These are phyloP conservation scores for Phaeosphaeriaceae sp. DNA, from an alignment of 2,329 filamentous ascomycete genomes.

Conservation along the genomic window DNA sequence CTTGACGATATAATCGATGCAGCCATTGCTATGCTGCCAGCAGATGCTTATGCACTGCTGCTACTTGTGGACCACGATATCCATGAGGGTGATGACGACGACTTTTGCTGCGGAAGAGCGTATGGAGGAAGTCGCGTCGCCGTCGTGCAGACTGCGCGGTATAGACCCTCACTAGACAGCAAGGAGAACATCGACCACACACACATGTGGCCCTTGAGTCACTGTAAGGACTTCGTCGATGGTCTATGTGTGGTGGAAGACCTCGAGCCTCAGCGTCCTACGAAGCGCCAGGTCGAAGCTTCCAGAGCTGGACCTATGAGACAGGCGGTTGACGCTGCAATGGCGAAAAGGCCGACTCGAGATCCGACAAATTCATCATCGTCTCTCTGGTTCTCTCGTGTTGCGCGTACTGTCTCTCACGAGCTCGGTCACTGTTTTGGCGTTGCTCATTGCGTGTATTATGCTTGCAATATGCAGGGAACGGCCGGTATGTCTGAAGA, in stretches of 20 bases:
- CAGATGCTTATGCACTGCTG: constrained; percentile 65
- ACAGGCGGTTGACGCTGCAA: constrained; percentile 19
- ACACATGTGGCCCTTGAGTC: constrained; percentile 71
- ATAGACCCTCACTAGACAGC: constrained; percentile 60
- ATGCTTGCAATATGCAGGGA: constrained; percentile 70
- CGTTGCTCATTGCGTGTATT: constrained; percentile 70
- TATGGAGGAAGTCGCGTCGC: constrained; percentile 70
- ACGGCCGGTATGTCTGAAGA: constrained; percentile 66
- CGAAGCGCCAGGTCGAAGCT: constrained; percentile 13
- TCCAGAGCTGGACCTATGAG: constrained; percentile 20
- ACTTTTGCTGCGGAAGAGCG: constrained; percentile 71
- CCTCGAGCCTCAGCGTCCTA: constrained; percentile 14
- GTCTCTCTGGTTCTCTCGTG: constrained; percentile 64
- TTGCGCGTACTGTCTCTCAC: constrained; percentile 64
- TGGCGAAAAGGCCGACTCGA: constrained; percentile 7
- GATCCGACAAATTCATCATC: constrained; percentile 30
- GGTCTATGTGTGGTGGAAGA: constrained; percentile 43
- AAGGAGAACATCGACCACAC: constrained; percentile 53
- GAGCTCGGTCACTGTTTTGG: constrained; percentile 73
- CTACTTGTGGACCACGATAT: constrained; percentile 68
- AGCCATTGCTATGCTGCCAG: constrained; percentile 60
- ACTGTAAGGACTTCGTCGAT: constrained; percentile 63
- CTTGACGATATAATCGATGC: constrained; percentile 68
- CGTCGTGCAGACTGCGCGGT: constrained; percentile 68
- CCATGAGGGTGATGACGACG: constrained; percentile 70